Percentiles rank a stretch among this genome's conserved stretches.
These are phyloP conservation scores for Ogataea trehaloabstinens DNA, from an alignment of 805 yeast species.

Conservation along the genomic window DNA sequence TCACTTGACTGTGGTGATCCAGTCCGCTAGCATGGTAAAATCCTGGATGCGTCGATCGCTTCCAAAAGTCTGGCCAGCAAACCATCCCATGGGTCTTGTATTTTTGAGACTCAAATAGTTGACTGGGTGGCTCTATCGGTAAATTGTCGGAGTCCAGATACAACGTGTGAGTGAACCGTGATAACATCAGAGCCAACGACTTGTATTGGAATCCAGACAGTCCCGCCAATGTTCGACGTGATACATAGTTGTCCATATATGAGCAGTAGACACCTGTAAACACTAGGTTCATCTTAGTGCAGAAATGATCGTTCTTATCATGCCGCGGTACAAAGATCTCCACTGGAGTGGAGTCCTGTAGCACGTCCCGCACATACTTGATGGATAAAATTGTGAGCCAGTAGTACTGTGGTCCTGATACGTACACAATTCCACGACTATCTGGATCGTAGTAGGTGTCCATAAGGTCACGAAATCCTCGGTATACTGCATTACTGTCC, in stretches of 20 bases:
- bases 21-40: slow-evolving; percentile 49
- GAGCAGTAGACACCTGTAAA: slow-evolving; percentile 41
- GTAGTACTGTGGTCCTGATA: slow-evolving; percentile 28
- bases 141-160: slow-evolving; percentile 51
- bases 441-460: slow-evolving; percentile 11
- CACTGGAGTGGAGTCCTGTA: slow-evolving; percentile 37
- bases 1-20: slow-evolving; percentile 29
- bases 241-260: slow-evolving; percentile 35
- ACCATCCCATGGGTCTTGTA: slow-evolving; percentile 46
- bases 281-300: slow-evolving; percentile 39
- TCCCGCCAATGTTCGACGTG: slow-evolving; percentile 16
- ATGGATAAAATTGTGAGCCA: slow-evolving; percentile 32
- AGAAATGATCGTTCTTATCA: slow-evolving; percentile 43
- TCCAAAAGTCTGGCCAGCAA: slow-evolving; percentile 70
- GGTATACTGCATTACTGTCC: slow-evolving; percentile 14
- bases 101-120: slow-evolving; percentile 43
- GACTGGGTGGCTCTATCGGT: slow-evolving; percentile 37
- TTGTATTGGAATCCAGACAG: slow-evolving; percentile 48
- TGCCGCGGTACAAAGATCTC: slow-evolving; percentile 47
- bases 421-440: slow-evolving; percentile 29
- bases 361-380: slow-evolving; percentile 27
- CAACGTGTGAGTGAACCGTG: slow-evolving; percentile 43
- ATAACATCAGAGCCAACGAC: slow-evolving; percentile 46
- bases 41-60: slow-evolving; percentile 57
- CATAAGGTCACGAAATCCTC: slow-evolving; percentile 9